Conservation (phyloP, 1,284 basidiomycete genomes). For the Cutaneotrichosporon cutaneum region DNA sequence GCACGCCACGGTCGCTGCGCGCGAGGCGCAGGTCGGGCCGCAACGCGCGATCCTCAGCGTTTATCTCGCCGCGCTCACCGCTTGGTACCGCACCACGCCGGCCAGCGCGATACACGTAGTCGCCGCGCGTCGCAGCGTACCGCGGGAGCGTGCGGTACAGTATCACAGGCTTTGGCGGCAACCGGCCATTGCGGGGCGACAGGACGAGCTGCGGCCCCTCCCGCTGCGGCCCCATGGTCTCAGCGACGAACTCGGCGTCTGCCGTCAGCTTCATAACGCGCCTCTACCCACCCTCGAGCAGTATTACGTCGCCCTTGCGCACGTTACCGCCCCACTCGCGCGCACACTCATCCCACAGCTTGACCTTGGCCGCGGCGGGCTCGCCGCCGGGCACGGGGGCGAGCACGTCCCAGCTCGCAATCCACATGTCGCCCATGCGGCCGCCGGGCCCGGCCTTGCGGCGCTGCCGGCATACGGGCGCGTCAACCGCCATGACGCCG, state of each 20-base stretch:
- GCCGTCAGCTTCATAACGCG: neutral
- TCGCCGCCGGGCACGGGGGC: conserved; percentile 14
- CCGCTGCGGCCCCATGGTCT: conserved; percentile 13
- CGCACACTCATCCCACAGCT: conserved; percentile 41
- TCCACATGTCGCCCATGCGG: conserved; percentile 30
- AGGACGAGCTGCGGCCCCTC: conserved; percentile 35
- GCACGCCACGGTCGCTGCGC: conserved; percentile 39
- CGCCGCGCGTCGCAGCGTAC: conserved; percentile 21
- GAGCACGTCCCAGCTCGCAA: conserved; percentile 40
- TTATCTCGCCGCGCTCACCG: conserved; percentile 8
- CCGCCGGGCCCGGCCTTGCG: conserved; percentile 28
- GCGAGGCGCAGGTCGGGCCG: conserved; percentile 44
- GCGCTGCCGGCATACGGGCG: conserved; percentile 20
- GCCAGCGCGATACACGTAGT: conserved; percentile 32
- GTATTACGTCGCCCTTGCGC: conserved; percentile 42
- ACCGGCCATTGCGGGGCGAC: conserved; percentile 15
- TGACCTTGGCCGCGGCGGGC: conserved; percentile 33
- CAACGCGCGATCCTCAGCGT: conserved; percentile 19
- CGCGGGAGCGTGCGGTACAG: conserved; percentile 46
- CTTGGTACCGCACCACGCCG: neutral
- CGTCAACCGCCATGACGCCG: conserved; percentile 36
- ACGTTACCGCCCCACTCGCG: conserved; percentile 35
- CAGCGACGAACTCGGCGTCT: conserved; percentile 36
- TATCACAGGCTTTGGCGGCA: conserved; percentile 26
- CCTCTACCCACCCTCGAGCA: conserved; percentile 39